phyloP scores from a whole-genome alignment of 306 rosid species.

The Quillaja saponaria region DNA sequence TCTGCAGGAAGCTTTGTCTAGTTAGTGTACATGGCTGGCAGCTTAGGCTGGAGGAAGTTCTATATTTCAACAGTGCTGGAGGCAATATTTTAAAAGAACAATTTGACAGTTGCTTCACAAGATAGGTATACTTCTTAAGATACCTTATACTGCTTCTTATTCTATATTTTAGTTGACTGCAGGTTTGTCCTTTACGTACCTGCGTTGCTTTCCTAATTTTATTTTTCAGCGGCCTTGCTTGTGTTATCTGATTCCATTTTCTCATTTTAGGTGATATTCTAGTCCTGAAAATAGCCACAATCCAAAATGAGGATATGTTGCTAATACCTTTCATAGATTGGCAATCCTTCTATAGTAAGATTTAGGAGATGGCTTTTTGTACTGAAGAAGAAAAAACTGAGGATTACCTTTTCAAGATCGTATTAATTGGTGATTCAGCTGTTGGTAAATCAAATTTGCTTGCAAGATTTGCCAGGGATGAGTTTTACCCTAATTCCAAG shows the following conservation, averaged over 20 bases:
- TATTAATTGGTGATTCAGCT: constrained; percentile 87
- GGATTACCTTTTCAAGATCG: constrained; percentile 94
- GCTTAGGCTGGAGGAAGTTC: constrained; percentile 38
- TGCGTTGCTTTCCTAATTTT: constrained; percentile 34
- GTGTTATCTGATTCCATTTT: constrained; percentile 43
- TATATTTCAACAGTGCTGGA: neutral
- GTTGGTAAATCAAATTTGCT: constrained; percentile 92
- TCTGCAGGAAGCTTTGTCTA: constrained; percentile 22
- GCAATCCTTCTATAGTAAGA: constrained; percentile 44
- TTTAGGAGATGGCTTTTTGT: constrained; percentile 53
- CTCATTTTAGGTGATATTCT: constrained; percentile 39
- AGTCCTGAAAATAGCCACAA: constrained; percentile 36
- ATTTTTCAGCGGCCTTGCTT: constrained; percentile 18
- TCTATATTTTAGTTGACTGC: constrained; percentile 9
- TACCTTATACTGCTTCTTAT: constrained; percentile 31
- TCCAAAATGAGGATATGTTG: constrained; percentile 36
- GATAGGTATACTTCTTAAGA: constrained; percentile 38
- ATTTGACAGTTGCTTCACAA: constrained; percentile 23
- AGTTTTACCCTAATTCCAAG: constrained; percentile 86
- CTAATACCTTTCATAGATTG: constrained; percentile 45
- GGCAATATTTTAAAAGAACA: constrained; percentile 8
- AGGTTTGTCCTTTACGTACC: constrained; percentile 30
- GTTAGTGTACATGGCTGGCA: constrained; percentile 25
- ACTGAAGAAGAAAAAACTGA: constrained; percentile 80
- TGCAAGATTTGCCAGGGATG: constrained; percentile 90